Evolutionary conservation across 2,329 filamentous ascomycete genomes (phyloP), one percentile per base, ranked within the genome.

Genomic region (Biscogniauxia mediterranea): DNA sequence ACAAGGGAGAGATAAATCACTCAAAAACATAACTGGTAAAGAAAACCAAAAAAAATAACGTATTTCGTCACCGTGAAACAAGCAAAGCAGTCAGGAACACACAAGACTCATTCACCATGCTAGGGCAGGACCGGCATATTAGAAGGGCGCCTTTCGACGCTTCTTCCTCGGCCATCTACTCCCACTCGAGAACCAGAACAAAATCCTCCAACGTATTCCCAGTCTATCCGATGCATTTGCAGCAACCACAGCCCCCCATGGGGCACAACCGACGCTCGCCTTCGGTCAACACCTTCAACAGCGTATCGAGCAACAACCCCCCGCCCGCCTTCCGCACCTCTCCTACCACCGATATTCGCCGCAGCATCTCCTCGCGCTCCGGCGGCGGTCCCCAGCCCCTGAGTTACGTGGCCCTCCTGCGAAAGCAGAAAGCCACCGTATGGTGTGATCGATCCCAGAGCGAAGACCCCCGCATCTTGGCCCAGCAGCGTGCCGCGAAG

Each of bases 371-470:
- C 3, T 90, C 90, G 56, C 88, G 92, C 69, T 96, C 92, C 21
- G 85, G 83, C 64, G 80, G 80, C 54, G 73, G 38, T 7, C 15
- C 76, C 17, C 84, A 85, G 64, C 79, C 89, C 1, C 83, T 83
- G n/a, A 89, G 92, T 66, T 99, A 99, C 76, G 95, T 99, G 56
- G 93, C 95, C 42, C 83, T 97, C n/a, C 89, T 99, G 79, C 88
- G 95, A 64, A 94, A 93, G 75, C 95, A 99, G 78, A 98, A 98
- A 76, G 95, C 93, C 32, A 99, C 95, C 0, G 95, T 99, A 4
- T 99, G 95, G 95, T 97, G 93, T 79, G 95, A 98, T 74, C 89
- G 93, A 58, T 86, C 94, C 9, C 95, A 99, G 75, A 88, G 91
- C 64, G 93, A 98, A 76, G 95, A 99, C 74, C 92, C 94, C 0